Evolutionary conservation across 2,329 filamentous ascomycete species (phyloP), one percentile per base, ranked within the genome.

Genomic region (Aureobasidium sp.): DNA sequence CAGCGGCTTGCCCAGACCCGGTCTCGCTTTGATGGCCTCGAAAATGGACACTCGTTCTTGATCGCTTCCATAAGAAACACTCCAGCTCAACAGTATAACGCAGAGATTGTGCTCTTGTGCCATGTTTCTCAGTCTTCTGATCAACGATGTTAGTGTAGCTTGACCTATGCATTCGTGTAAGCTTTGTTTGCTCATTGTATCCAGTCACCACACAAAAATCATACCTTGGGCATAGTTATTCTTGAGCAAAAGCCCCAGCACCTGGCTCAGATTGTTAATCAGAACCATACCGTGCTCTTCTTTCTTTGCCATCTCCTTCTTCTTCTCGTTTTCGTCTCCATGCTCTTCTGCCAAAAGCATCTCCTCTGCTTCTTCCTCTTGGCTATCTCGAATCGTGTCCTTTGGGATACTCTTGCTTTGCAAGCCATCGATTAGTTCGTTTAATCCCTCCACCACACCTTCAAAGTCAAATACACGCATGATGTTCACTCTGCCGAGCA

Each of bases 391-490:
- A 33, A 75, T 71, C 9, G 69, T 72, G 39, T 63, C 66, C 61
- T 66, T 24, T 0, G 35, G n/a, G 1, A 24, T 7, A 11, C 6
- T 19, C 15, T 5, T 39, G 3, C 19, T 19, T 35, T 72, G 70
- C 6, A 78, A 62, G 1, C 59, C 70, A n/a, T 75, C 73, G 31
- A 72, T 67, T 39, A 81, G 64, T 67, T 82, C 79, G 0, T 66
- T 67, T 3, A 81, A 63, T 11, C 76, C 76, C 64, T 82, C 79
- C 11, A 72, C 69, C 29, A 81, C 65, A 0, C 80, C 80, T 9
- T 75, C 72, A 42, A 78, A 73, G 65, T 82, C 79, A 65, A 82
- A 82, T 0, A 79, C 76, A 5, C 79, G 74, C 73, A 79, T 79
- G 31, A 82, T 77, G 63, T 73, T 75, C 3, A 81, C 72, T 1